Percentiles rank a stretch among this genome's conserved stretches.
phyloP scores from a whole-genome alignment of 2,329 filamentous ascomycete species.

The Colletotrichum orbiculare region DNA sequence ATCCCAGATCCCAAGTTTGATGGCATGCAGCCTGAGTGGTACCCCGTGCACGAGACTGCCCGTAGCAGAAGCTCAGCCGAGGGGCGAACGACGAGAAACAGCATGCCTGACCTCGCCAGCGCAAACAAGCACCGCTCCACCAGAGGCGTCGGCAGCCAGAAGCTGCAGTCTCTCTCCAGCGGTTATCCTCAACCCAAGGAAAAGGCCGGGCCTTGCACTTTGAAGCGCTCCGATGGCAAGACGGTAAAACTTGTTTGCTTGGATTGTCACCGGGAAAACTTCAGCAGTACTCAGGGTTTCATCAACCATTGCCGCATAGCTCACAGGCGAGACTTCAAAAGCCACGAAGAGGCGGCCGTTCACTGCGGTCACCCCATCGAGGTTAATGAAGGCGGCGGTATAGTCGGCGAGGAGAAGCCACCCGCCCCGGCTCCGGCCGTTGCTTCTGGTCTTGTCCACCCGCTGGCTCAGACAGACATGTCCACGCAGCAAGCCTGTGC shows the following conservation, averaged over 20 bases:
- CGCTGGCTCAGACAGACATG: slow-evolving; percentile 68
- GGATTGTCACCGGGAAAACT: slow-evolving; percentile 89
- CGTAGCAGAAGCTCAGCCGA: slow-evolving; percentile 65
- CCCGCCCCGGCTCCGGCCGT: slow-evolving; percentile 36
- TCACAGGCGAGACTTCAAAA: slow-evolving; percentile 93
- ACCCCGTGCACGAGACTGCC: slow-evolving; percentile 53
- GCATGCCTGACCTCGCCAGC: slow-evolving; percentile 65
- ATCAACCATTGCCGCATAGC: slow-evolving; percentile 99
- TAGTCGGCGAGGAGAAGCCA: slow-evolving; percentile 46
- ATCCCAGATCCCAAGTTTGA: slow-evolving; percentile 91
- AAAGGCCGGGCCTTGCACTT: slow-evolving; percentile 83
- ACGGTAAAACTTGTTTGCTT: slow-evolving; percentile 91
- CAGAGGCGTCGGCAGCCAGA: slow-evolving; percentile 66
- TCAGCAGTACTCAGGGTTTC: slow-evolving; percentile 97
- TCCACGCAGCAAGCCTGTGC: slow-evolving; percentile 63
- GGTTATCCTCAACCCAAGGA: slow-evolving; percentile 81
- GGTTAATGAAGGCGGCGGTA: slow-evolving; percentile 65
- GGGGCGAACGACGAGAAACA: slow-evolving; percentile 83
- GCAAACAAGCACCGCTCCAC: slow-evolving; percentile 61
- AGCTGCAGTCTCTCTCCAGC: slow-evolving; percentile 75
- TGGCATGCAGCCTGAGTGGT: slow-evolving; percentile 64
- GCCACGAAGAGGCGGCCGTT: slow-evolving; percentile 91
- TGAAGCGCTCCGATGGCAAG: slow-evolving; percentile 87
- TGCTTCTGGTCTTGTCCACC: slow-evolving; percentile 68
- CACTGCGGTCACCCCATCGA: slow-evolving; percentile 88